A percentile compares a stretch with the other conserved stretches of the same genome.
Evolutionary conservation across 345 rosid genomes (phyloP).

Genomic region (Camelina hispida): DNA sequence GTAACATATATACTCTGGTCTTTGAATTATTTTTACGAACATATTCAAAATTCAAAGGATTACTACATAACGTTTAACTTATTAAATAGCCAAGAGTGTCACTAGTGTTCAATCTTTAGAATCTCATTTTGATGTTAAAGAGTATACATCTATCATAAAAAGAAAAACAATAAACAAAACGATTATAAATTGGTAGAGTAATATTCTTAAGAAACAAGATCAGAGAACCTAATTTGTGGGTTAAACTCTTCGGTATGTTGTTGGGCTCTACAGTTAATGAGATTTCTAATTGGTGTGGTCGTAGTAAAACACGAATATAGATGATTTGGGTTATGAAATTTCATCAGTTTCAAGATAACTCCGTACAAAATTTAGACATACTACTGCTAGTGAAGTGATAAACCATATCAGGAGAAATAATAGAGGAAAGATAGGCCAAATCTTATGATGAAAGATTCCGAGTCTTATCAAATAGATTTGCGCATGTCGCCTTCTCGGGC

Average conservation of each 20-base stretch:
- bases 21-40: too few relatives aligned
- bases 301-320: not conserved
- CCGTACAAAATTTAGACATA: not conserved
- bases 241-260: not conserved
- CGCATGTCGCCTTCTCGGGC: slow-evolving; percentile 36
- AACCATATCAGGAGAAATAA: slow-evolving; percentile 3
- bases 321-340: not conserved
- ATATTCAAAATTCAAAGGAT: too few relatives aligned
- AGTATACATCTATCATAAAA: too few relatives aligned
- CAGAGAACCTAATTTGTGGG: not conserved
- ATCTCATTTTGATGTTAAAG: not conserved
- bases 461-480: slow-evolving; percentile 39
- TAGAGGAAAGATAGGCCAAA: slow-evolving; percentile 13
- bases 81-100: not conserved
- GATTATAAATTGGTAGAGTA: too few relatives aligned
- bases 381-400: slow-evolving; percentile 6
- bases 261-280: not conserved
- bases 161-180: too few relatives aligned
- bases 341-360: not conserved
- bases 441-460: slow-evolving; percentile 32
- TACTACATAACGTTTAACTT: not conserved
- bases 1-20: too few relatives aligned
- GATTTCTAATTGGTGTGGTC: not conserved
- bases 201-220: too few relatives aligned
- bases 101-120: not conserved